These are phyloP conservation scores for Murraya koenigii DNA, from an alignment of 345 rosid genomes.

Conservation along the genomic window DNA sequence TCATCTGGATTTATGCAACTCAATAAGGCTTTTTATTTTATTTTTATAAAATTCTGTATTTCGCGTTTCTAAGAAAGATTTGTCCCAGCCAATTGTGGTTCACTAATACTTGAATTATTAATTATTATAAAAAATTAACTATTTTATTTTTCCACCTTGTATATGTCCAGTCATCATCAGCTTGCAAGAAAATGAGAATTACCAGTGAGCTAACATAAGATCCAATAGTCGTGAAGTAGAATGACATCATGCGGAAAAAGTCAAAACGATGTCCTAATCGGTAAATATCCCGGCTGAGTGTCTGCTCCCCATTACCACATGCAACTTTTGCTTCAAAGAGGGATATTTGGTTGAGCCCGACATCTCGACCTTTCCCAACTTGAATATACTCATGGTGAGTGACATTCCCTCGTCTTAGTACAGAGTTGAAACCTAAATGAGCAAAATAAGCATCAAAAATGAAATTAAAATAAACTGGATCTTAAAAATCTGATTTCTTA, in stretches of 20 bases:
- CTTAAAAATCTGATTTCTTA: neutral
- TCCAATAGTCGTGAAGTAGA: conserved; percentile 83
- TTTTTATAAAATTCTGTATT: neutral
- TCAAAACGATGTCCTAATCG: conserved; percentile 96
- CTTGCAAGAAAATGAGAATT: conserved; percentile 28
- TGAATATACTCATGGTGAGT: conserved; percentile 99
- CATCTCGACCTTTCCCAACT: conserved; percentile 99
- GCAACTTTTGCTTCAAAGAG: conserved; percentile 99
- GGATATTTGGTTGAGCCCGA: conserved; percentile 94
- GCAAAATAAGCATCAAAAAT: conserved; percentile 13
- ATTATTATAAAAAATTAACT: neutral
- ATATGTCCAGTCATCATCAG: conserved; percentile 1
- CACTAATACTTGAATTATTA: neutral
- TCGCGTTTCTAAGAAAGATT: neutral
- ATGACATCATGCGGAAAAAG: conserved; percentile 95
- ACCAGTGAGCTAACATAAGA: conserved; percentile 92
- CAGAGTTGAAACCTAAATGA: conserved; percentile 82
- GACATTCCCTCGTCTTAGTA: conserved; percentile 83
- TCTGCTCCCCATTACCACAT: conserved; percentile 97
- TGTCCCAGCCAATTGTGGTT: neutral
- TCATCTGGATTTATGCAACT: neutral
- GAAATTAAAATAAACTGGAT: neutral
- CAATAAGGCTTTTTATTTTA: neutral
- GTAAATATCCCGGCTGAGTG: conserved; percentile 87
- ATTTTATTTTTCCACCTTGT: neutral